Base-by-base conservation (phyloP, 768 basidiomycete genomes). In the Xerocomus spinulosus region DNA sequence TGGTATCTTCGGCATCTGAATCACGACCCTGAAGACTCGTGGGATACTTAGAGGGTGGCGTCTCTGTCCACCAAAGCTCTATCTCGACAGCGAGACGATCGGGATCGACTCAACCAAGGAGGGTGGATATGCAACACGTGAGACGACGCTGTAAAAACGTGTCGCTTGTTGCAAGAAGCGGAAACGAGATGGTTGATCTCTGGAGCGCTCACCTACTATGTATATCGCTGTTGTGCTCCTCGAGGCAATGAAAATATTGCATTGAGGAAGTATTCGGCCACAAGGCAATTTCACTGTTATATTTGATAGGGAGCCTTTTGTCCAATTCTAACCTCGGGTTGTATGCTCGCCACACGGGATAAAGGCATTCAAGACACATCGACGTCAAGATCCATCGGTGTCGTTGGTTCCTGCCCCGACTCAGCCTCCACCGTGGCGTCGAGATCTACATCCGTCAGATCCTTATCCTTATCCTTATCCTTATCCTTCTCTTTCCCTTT, bases 361-460 rank as follows among this genome's bases (percentile, higher is more conserved):
- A 20, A 20, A 20, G 13, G 13, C 14, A 77, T 48, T 75, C 84
- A 62, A 34, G 57, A 66, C 26, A 60, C 53, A 24, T 71, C 70
- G 24, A 73, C 55, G 21, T 73, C 71, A 15, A 59, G 46, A 39
- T 72, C 71, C 55, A 70, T 55, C 8, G 70, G 70, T 7, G 72
- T 67, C 42, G 62, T 64, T 3, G 69, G 62, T 35, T 68, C 68
- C 23, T 67, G 58, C 8, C 57, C 66, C 15, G 64, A 57, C 52
- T 71, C 70, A n/a, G 50, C 52, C 26, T 63, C 60, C 13, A 53
- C 58, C 3, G 55, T 35, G 51, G 61, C 43, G 46, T 63, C 56
- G 36, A 61, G 51, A 44, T 69, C 70, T 34, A 67, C 60, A 26
- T 59, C 68, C 33, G 68, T 55, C 45, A 44, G 17, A n/a, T 69